Evolutionary conservation across 2,329 filamentous ascomycete species (phyloP).

Genomic region (Spiromastix sp.): DNA sequence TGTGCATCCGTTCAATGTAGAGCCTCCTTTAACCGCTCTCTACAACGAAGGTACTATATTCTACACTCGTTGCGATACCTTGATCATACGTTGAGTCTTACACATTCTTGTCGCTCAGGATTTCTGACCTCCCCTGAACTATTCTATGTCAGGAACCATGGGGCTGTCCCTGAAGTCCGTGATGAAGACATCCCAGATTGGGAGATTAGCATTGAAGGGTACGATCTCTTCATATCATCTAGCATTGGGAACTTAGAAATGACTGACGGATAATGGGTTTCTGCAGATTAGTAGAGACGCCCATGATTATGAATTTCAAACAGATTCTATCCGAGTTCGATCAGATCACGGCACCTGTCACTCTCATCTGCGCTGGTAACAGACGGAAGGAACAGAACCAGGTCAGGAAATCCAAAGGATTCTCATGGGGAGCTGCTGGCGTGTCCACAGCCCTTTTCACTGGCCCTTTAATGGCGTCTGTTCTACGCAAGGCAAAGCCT

Average conservation of each 20-base stretch:
- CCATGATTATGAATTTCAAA: constrained; percentile 59
- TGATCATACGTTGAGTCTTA: background rate
- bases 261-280: constrained; percentile 8
- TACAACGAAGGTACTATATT: constrained; percentile 52
- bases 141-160: constrained; percentile 89
- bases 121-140: constrained; percentile 81
- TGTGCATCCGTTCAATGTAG: constrained; percentile 82
- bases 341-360: constrained; percentile 76
- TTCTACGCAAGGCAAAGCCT: constrained; percentile 59
- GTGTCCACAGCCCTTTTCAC: constrained; percentile 83
- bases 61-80: no score
- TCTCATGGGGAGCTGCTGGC: constrained; percentile 85
- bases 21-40: constrained; percentile 67
- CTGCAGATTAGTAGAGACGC: constrained; percentile 60
- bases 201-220: constrained; percentile 74
- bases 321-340: constrained; percentile 66
- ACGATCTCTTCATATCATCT: constrained; percentile 4
- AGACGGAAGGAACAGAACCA: constrained; percentile 87
- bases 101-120: constrained; percentile 42
- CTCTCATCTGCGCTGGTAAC: constrained; percentile 85
- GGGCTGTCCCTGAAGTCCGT: constrained; percentile 63
- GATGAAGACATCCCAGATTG: constrained; percentile 66
- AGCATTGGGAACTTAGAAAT: background rate
- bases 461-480: constrained; percentile 62
- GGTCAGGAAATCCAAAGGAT: constrained; percentile 82